Base-by-base conservation (phyloP, 176 grass and related monocot species). In the Metroxylon sagu region DNA sequence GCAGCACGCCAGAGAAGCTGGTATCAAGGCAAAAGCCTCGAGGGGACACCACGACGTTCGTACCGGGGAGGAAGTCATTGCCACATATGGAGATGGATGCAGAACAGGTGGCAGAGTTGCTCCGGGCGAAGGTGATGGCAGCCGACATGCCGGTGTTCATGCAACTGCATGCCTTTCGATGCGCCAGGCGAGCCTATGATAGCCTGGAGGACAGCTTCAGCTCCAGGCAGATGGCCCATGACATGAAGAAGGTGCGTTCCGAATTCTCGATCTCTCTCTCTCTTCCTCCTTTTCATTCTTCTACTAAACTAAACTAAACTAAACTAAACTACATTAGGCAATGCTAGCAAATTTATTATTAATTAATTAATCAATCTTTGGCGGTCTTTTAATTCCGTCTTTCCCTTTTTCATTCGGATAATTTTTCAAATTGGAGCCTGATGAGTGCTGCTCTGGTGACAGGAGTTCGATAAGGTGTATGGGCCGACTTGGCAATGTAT, bases 391-490 rank as follows among this genome's bases (percentile, higher is more conserved):
- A 23, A 23, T 23, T 23, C 21, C 21, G 21, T 23, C 21, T 23
- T 23, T 23, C 21, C 21, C 21, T 23, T 23, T 23, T 23, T 23
- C 21, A 23, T 23, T 23, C 21, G 21, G 21, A 1, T 23, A 23
- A 23, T 23, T 23, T 23, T 23, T 23, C 21, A 23, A 23, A 1
- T 1, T 23, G 21, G 1, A 23, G 21, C 1, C 21, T 23, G 21
- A 23, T 23, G 21, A 23, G 21, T 23, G 21, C 21, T 23, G 21
- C 21, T 23, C 21, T 14, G 53, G 27, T 51, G 43, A 82, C 55
- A 94, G 89, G 89, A 89, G 57, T 95, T 95, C 59, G 89, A 89
- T 64, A 77, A 80, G 66, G 79, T 79, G 3, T 89, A 89, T 49
- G 82, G 89, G 54, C 62, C 85, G 26, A 68, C 71, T 0, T 95